These are phyloP conservation scores for Xylariaceae sp. DNA, from an alignment of 2,329 filamentous ascomycete genomes.

Conservation along the genomic window DNA sequence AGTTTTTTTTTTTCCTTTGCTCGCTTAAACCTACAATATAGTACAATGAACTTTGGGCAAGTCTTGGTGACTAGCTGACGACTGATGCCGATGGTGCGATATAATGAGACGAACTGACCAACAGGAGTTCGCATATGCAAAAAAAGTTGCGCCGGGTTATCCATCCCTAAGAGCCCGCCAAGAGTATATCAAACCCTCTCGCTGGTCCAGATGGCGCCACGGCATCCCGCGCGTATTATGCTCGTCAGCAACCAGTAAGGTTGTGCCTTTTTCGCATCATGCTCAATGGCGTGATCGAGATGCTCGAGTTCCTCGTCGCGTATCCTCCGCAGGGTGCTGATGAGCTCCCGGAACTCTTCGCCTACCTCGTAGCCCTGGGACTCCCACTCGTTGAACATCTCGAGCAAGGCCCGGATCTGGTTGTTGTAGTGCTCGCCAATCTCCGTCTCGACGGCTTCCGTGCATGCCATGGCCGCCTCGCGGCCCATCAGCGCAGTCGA, in stretches of 20 bases:
- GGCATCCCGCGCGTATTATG: slow-evolving; percentile 82
- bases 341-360: slow-evolving; percentile 66
- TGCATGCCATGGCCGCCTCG: slow-evolving; percentile 97
- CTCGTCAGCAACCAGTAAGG: slow-evolving; percentile 86
- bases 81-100: background rate
- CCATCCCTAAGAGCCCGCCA: no score
- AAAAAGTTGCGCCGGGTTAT: background rate
- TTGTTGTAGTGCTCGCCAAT: slow-evolving; percentile 95
- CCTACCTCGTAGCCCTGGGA: slow-evolving; percentile 73
- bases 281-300: slow-evolving; percentile 87
- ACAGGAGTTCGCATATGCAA: background rate
- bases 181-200: slow-evolving; percentile 53
- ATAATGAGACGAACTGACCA: background rate
- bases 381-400: slow-evolving; percentile 75
- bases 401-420: slow-evolving; percentile 75
- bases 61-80: background rate
- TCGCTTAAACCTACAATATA: background rate
- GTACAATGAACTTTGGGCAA: background rate
- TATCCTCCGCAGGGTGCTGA: slow-evolving; percentile 72
- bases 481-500: slow-evolving; percentile 80
- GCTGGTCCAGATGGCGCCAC: slow-evolving; percentile 87
- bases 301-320: slow-evolving; percentile 96
- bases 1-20: background rate
- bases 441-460: slow-evolving; percentile 96
- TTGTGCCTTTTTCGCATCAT: slow-evolving; percentile 84